Evolutionary conservation across 2,329 filamentous ascomycete genomes (phyloP), one percentile per base, ranked within the genome.

Genomic region (Aspergillus fumigatiaffinis): DNA sequence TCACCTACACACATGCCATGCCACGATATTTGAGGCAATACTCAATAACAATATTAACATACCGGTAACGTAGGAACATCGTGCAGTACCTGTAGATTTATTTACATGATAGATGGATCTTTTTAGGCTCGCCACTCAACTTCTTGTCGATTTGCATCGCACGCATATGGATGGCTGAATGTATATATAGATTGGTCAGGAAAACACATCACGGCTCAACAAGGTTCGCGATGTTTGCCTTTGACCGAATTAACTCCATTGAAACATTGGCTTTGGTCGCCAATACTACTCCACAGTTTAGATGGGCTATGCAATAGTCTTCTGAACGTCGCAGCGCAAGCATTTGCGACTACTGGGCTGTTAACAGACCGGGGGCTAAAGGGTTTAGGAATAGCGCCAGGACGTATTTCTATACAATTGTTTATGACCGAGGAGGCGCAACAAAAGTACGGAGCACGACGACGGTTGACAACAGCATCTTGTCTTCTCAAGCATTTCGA

Each of bases 401-500:
- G 32, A 35, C 12, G 14, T 35, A 14, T 17, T 35, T 35, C 5
- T 35, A 35, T 17, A 14, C 12, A 35, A 35, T 35, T 7, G 32
- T 17, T 14, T 17, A 17, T 38, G 32, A 17, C 32, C 32, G 14
- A 17, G 5, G 32, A 38, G 32, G 32, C 14, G 32, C 32, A 38
- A 17, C 32, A 38, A 38, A 38, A 38, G 32, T 38, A 38, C 32
- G 14, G 5, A 38, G 14, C 32, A 17, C 32, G 14, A 17, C 14
- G 25, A 53, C 54, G 2, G 50, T 41, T 3, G 14, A 3, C 32
- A 20, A 56, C 54, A 2, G 54, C 44, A 7, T 35, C 49, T 29
- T 50, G 29, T 25, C 25, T 50, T 14, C 50, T 50, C 50, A 56
- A 50, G 25, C 54, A 50, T 21, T 49, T 56, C 17, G 52, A 21